Base-by-base conservation (phyloP, 805 yeast genomes). In the Ogataea degrootiae region DNA sequence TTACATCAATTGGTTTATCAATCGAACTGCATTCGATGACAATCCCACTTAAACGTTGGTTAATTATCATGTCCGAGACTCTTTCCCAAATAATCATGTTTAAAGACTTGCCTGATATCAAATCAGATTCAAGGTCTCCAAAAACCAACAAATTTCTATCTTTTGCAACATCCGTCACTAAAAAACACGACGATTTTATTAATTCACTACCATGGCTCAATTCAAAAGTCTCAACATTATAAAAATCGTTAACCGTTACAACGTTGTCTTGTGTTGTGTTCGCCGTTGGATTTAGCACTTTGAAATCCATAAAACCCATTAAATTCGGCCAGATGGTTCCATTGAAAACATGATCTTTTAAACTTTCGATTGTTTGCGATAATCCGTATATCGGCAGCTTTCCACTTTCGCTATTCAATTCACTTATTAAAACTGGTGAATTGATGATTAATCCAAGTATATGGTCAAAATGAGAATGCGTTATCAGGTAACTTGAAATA, bases 401-500 rank as follows among this genome's bases (percentile, higher is more conserved):
- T 9, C 31, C 12, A 9, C 11, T 26, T 26, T 26, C 31, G 31
- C 11, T 7, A 26, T 26, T 26, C 31, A 77, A 83, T 6, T 47
- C 39, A 3, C 38, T 29, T 1, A 39, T 49, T 53, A 77, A 73
- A 15, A 75, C 72, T 0, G 96, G 87, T 3, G 91, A 79, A 59
- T 89, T 89, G 44, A 90, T 66, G 0, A 83, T 79, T 42, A 90
- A 60, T 0, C 85, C 87, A 9, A 76, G 61, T 14, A 88, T 72
- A 62, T 90, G 97, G 63, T 90, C 97, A 44, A 90, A 60, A 65
- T 90, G 97, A 0, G 92, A 79, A 64, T 90, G 97, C 0, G 96
- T 79, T 26, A 90, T 75, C 42, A 83, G 68, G 52, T 75, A 79
- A 33, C 68, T 68, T 7, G 67, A 59, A 2, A 82, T 60, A 6